Conservation (phyloP, 495 filamentous ascomycete genomes). For the Aspergillus conjunctus region DNA sequence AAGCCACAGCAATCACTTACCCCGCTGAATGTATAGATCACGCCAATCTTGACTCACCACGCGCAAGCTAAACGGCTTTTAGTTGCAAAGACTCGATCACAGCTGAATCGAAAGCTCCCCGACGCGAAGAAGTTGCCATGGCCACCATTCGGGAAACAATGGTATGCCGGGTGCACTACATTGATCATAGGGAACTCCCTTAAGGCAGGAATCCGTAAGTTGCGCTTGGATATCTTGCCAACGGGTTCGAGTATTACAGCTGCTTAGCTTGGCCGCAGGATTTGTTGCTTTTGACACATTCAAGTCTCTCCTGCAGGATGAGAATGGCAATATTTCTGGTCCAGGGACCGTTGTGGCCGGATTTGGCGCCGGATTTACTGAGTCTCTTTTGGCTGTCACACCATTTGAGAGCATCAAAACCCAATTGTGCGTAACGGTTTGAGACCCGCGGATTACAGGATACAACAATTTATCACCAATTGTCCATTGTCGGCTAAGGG, state of each 20-base stretch:
- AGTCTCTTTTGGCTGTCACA: slow-evolving; percentile 90
- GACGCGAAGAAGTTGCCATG: slow-evolving; percentile 87
- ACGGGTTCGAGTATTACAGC: slow-evolving; percentile 12
- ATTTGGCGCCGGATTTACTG: slow-evolving; percentile 92
- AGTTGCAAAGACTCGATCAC: slow-evolving; percentile 94
- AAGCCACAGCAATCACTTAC: slow-evolving; percentile 82
- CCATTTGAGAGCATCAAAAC: slow-evolving; percentile 99
- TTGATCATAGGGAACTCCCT: slow-evolving; percentile 94
- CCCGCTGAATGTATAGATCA: slow-evolving; percentile 81
- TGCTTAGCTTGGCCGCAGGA: slow-evolving; percentile 48
- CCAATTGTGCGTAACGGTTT: slow-evolving; percentile 60
- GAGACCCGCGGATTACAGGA: neutral
- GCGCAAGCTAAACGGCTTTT: slow-evolving; percentile 22
- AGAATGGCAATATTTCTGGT: slow-evolving; percentile 85
- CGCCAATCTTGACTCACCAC: neutral
- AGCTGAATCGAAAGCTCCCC: slow-evolving; percentile 84
- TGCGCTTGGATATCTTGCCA: slow-evolving; percentile 1
- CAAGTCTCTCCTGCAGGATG: slow-evolving; percentile 79
- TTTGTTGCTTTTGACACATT: slow-evolving; percentile 97
- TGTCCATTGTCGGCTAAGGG: neutral
- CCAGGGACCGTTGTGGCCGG: slow-evolving; percentile 90
- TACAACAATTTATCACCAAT: neutral
- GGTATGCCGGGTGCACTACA: slow-evolving; percentile 98
- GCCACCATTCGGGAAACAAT: slow-evolving; percentile 90
- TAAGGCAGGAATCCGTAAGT: slow-evolving; percentile 90